phyloP scores from a whole-genome alignment of 2,329 filamentous ascomycete species.

The Alternaria consortialis region DNA sequence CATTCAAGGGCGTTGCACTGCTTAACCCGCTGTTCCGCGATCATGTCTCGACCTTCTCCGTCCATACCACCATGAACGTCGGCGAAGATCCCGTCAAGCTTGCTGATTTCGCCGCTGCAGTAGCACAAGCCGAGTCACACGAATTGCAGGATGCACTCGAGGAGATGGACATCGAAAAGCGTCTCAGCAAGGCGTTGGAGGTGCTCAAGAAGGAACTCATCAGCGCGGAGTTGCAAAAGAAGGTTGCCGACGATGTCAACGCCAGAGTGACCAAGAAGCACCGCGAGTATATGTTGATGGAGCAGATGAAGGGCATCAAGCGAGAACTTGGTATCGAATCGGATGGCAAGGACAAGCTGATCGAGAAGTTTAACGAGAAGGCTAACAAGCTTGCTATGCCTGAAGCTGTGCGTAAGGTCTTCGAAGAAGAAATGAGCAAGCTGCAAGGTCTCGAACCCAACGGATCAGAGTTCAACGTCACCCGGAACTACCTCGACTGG shows the following conservation, averaged over 20 bases:
- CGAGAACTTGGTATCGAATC: slow-evolving; percentile 95
- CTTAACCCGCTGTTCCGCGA: slow-evolving; percentile 96
- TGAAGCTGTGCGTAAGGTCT: slow-evolving; percentile 94
- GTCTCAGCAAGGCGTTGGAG: slow-evolving; percentile 88
- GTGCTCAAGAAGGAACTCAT: slow-evolving; percentile 98
- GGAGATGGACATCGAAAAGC: slow-evolving; percentile 88
- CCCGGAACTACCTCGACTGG: slow-evolving; percentile 98
- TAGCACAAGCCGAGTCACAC: slow-evolving; percentile 83
- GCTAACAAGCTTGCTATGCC: slow-evolving; percentile 94
- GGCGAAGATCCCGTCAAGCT: slow-evolving; percentile 94
- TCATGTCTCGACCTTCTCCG: slow-evolving; percentile 88
- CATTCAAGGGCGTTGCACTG: slow-evolving; percentile 95
- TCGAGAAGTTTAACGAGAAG: slow-evolving; percentile 98
- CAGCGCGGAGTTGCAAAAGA: slow-evolving; percentile 95
- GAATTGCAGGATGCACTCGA: slow-evolving; percentile 93
- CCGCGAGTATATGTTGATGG: slow-evolving; percentile 98
- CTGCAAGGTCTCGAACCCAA: slow-evolving; percentile 93
- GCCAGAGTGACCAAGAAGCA: slow-evolving; percentile 97
- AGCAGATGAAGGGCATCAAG: slow-evolving; percentile 99
- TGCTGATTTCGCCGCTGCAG: slow-evolving; percentile 95
- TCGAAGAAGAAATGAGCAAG: slow-evolving; percentile 98
- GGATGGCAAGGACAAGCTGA: slow-evolving; percentile 96
- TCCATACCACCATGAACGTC: slow-evolving; percentile 89
- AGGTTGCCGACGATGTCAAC: slow-evolving; percentile 98
- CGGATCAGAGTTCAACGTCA: slow-evolving; percentile 98